phyloP scores from a whole-genome alignment of 2,329 filamentous ascomycete genomes.

The Zasmidium cellare region DNA sequence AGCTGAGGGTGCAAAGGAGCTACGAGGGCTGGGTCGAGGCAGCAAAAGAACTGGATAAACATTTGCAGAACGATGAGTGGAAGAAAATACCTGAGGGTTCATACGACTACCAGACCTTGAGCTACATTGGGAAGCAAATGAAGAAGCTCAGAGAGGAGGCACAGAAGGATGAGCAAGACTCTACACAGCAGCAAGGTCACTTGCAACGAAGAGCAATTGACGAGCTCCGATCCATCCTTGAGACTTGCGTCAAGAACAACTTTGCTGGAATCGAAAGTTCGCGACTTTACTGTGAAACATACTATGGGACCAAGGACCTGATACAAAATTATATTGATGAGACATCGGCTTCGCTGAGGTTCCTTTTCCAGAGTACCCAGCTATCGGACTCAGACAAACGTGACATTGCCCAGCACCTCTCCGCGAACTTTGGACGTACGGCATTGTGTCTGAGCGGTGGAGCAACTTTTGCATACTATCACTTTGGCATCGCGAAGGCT shows the following conservation, averaged over 20 bases:
- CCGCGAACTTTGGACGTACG: constrained; percentile 88
- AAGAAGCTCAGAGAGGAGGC: constrained; percentile 57
- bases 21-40: constrained; percentile 83
- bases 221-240: constrained; percentile 74
- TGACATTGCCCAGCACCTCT: constrained; percentile 79
- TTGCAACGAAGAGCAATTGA: constrained; percentile 59
- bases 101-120: constrained; percentile 85
- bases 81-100: constrained; percentile 70
- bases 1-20: constrained; percentile 68
- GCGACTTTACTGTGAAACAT: constrained; percentile 93
- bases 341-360: constrained; percentile 66
- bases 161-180: constrained; percentile 54
- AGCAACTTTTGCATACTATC: constrained; percentile 93
- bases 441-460: constrained; percentile 92
- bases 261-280: constrained; percentile 95
- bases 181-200: constrained; percentile 34
- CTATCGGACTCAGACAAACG: constrained; percentile 74
- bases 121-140: constrained; percentile 74
- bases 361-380: constrained; percentile 68
- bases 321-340: constrained; percentile 91
- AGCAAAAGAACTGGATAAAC: constrained; percentile 75
- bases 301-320: constrained; percentile 94
- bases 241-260: constrained; percentile 96
- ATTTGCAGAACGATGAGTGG: constrained; percentile 79
- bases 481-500: constrained; percentile 89